These are phyloP conservation scores for Cucumis melo DNA, from an alignment of 306 rosid species.

Conservation along the genomic window DNA sequence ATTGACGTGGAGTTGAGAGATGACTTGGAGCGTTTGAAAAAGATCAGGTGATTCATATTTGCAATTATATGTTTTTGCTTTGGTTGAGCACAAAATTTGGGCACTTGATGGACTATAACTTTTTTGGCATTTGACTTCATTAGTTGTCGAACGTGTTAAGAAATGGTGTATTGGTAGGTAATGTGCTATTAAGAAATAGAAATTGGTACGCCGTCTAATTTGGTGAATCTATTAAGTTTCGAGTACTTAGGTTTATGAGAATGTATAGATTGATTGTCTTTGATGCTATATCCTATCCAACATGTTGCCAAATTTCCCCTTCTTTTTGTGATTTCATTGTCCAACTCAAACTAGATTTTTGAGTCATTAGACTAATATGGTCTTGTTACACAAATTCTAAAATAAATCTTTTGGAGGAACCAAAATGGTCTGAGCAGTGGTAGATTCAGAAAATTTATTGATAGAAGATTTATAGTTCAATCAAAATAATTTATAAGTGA, in stretches of 20 bases:
- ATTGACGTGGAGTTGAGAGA: constrained; percentile 81
- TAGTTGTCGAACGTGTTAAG: background rate
- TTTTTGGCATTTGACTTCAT: background rate
- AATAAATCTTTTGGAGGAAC: constrained; percentile 36
- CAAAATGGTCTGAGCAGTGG: constrained; percentile 98
- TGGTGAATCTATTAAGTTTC: background rate
- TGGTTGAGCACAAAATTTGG: background rate
- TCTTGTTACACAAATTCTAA: background rate
- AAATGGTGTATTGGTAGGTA: background rate
- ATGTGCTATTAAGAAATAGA: background rate
- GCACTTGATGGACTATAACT: background rate
- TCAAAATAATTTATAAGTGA: too few species aligned
- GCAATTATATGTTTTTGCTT: background rate
- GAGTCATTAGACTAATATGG: background rate
- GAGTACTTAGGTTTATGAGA: background rate
- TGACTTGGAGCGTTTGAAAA: constrained; percentile 80
- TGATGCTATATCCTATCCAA: background rate
- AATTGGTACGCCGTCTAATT: background rate
- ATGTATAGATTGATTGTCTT: background rate
- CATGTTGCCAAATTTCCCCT: background rate
- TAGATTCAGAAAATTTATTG: too few species aligned
- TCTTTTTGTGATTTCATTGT: too few species aligned
- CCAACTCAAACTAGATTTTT: background rate
- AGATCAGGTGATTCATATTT: constrained; percentile 41
- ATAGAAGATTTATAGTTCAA: too few species aligned